These are phyloP conservation scores for Auriculariales sp. DNA, from an alignment of 768 basidiomycete species.

Conservation along the genomic window DNA sequence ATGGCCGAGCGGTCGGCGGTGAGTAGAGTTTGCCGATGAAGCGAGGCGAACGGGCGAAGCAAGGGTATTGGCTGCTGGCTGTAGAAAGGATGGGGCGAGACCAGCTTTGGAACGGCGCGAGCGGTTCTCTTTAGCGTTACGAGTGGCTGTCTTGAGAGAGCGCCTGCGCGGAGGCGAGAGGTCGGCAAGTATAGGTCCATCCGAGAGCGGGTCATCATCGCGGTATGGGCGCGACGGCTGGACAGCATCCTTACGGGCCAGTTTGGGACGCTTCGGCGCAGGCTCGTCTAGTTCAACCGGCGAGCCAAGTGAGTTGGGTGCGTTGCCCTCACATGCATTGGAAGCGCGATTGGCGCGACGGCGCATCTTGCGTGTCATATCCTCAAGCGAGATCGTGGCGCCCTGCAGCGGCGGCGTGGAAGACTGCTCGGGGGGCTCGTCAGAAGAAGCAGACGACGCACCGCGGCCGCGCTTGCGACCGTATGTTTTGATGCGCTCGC, in stretches of 20 bases:
- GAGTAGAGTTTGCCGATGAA: neutral
- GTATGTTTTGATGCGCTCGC: neutral
- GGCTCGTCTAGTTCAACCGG: neutral
- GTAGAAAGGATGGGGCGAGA: neutral
- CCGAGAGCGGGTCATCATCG: neutral
- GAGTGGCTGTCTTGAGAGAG: neutral
- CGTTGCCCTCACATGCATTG: conserved; percentile 1
- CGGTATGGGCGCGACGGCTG: neutral
- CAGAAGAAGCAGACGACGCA: neutral
- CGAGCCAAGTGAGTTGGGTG: neutral
- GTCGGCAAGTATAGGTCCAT: neutral
- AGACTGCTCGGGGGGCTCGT: neutral
- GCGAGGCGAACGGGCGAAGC: neutral
- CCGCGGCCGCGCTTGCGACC: neutral
- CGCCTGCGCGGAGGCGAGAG: neutral
- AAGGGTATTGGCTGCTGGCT: too few species aligned
- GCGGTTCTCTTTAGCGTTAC: neutral
- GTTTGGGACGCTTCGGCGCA: neutral
- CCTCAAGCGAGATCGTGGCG: conserved; percentile 3
- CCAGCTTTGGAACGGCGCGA: neutral
- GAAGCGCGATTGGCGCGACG: neutral
- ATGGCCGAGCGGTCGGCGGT: neutral
- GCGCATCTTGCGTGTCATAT: conserved; percentile 1
- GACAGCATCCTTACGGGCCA: neutral
- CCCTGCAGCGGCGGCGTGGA: neutral